Evolutionary conservation across 2,329 filamentous ascomycete genomes (phyloP).

Genomic region (Colletotrichum tamarilloi): DNA sequence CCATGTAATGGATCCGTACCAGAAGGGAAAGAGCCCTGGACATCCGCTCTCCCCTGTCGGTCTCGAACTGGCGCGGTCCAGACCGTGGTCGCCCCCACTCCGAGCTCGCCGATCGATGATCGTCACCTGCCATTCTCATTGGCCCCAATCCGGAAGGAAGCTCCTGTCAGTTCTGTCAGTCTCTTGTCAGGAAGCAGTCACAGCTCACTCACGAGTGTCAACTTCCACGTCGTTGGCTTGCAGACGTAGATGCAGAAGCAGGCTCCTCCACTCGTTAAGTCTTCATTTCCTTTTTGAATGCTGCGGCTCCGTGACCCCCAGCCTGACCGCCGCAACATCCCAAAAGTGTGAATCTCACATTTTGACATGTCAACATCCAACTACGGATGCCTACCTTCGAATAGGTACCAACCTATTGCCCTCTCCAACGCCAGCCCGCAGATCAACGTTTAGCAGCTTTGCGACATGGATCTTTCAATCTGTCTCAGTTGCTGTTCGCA

Average conservation of each 20-base stretch:
- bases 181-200: neutral
- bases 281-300: neutral
- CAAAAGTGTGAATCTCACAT: neutral
- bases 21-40: neutral
- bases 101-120: constrained; percentile 28
- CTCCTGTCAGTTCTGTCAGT: neutral
- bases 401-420: neutral
- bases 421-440: neutral
- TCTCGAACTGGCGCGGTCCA: constrained; percentile 25
- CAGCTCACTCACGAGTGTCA: neutral
- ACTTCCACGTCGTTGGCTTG: neutral
- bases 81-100: constrained; percentile 25
- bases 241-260: too few relatives aligned
- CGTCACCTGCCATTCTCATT: constrained; percentile 26
- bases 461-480: neutral
- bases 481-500: neutral
- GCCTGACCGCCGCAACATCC: neutral
- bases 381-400: neutral
- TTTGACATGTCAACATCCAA: neutral
- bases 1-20: neutral
- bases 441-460: neutral
- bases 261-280: neutral
- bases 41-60: constrained; percentile 8
- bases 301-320: neutral
- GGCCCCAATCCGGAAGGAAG: constrained; percentile 20